Evolutionary conservation across 805 yeast genomes (phyloP).

Genomic region (Schwanniomyces pseudopolymorphus): DNA sequence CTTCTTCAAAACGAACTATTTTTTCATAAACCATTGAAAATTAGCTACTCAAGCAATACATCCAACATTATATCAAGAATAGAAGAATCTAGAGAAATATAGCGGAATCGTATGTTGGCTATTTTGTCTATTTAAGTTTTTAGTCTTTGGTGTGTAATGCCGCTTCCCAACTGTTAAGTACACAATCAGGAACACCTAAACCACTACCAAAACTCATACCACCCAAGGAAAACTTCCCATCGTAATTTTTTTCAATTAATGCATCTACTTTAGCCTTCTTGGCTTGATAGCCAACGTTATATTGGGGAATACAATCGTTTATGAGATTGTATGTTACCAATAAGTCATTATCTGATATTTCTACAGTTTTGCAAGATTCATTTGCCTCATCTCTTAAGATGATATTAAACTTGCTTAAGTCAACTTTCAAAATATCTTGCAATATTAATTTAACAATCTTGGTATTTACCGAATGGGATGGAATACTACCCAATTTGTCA

Average conservation of each 20-base stretch:
- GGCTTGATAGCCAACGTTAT: constrained; percentile 63
- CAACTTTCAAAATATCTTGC: constrained; percentile 21
- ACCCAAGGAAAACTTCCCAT: constrained; percentile 52
- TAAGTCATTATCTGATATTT: constrained; percentile 22
- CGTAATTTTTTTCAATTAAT: constrained; percentile 31
- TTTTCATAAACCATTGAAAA: constrained; percentile 51
- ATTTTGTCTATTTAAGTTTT: not conserved
- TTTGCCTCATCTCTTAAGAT: constrained; percentile 26
- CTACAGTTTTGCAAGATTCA: constrained; percentile 8
- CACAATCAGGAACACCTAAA: constrained; percentile 88
- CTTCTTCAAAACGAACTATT: constrained; percentile 47
- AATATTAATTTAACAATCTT: constrained; percentile 27
- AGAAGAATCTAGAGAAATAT: constrained; percentile 5
- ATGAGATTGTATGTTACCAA: constrained; percentile 34
- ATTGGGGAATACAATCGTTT: constrained; percentile 73
- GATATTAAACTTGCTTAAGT: constrained; percentile 19
- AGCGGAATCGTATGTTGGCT: not conserved
- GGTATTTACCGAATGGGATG: constrained; percentile 25
- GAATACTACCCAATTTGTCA: constrained; percentile 24
- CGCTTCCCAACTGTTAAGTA: constrained; percentile 57
- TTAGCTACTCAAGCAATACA: constrained; percentile 37
- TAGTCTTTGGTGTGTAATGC: constrained; percentile 37
- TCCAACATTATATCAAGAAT: constrained; percentile 20
- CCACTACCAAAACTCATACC: constrained; percentile 81
- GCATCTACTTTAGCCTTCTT: constrained; percentile 34